These are phyloP conservation scores for Sungouiella blattae DNA, from an alignment of 805 yeast genomes.

Conservation along the genomic window DNA sequence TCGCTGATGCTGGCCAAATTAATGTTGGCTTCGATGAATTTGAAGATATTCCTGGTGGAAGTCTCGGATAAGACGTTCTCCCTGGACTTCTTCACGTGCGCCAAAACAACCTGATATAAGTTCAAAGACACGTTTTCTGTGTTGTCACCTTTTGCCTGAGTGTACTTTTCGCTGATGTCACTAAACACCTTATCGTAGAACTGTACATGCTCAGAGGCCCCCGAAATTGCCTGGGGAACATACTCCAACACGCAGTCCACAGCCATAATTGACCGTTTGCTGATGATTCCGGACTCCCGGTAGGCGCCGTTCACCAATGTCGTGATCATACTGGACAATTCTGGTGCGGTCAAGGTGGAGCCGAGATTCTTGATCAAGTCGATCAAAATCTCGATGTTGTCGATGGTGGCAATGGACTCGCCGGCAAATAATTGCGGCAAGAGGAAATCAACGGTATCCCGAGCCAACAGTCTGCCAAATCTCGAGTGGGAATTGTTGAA, in stretches of 20 bases:
- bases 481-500: constrained; percentile 29
- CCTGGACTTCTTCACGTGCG: constrained; percentile 3
- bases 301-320: constrained; percentile 36
- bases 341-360: constrained; percentile 31
- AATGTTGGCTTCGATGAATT: constrained; percentile 4
- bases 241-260: constrained; percentile 28
- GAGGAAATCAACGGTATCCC: constrained; percentile 32
- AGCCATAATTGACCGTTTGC: constrained; percentile 49
- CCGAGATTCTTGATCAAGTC: constrained; percentile 55
- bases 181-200: constrained; percentile 9
- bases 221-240: constrained; percentile 2
- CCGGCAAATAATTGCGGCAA: constrained; percentile 34
- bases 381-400: constrained; percentile 56
- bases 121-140: constrained; percentile 5
- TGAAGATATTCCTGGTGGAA: constrained; percentile 5
- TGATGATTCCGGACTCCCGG: constrained; percentile 40
- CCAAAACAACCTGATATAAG: constrained; percentile 10
- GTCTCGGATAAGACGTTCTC: not conserved
- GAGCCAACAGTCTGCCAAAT: constrained; percentile 20
- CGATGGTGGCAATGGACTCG: constrained; percentile 39
- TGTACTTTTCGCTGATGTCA: constrained; percentile 1
- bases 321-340: constrained; percentile 26
- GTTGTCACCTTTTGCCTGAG: not conserved
- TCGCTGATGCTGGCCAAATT: constrained; percentile 2
- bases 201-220: not conserved